phyloP scores from a whole-genome alignment of 495 filamentous ascomycete species.

The Tuber microsphaerosporum region DNA sequence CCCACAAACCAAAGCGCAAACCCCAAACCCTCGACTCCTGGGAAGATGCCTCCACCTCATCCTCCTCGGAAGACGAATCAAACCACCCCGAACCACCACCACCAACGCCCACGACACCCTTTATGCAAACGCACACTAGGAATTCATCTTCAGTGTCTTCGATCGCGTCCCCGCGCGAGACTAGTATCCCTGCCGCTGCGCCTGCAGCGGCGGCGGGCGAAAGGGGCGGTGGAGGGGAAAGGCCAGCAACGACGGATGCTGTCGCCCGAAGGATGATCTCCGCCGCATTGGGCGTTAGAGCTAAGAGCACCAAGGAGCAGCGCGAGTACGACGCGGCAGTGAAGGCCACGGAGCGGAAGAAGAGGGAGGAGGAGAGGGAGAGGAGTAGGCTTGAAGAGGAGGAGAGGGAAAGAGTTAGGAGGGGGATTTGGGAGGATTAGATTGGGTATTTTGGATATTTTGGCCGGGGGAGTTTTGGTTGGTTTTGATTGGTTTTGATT shows the following conservation, averaged over 20 bases:
- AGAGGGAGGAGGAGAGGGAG: conserved; percentile 64
- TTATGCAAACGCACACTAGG: conserved; percentile 57
- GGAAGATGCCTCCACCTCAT: conserved; percentile 62
- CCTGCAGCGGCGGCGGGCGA: conserved; percentile 31
- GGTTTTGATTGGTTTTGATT: background rate
- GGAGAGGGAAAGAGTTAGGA: conserved; percentile 63
- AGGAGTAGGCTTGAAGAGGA: conserved; percentile 56
- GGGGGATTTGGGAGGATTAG: conserved; percentile 75
- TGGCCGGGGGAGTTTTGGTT: background rate
- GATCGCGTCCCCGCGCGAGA: conserved; percentile 36
- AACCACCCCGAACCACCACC: conserved; percentile 42
- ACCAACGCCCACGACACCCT: conserved; percentile 49
- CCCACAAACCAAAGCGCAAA: conserved; percentile 46
- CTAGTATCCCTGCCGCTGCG: conserved; percentile 23
- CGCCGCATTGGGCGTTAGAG: conserved; percentile 71
- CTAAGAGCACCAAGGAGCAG: conserved; percentile 80
- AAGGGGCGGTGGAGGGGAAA: conserved; percentile 16
- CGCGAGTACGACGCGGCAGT: conserved; percentile 74
- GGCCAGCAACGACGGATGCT: conserved; percentile 84
- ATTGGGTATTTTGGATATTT: background rate
- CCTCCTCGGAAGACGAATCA: conserved; percentile 24
- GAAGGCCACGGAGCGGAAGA: conserved; percentile 76
- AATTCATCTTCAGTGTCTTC: conserved; percentile 45
- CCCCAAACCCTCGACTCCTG: conserved; percentile 66
- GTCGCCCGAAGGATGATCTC: conserved; percentile 87